Evolutionary conservation across 768 basidiomycete genomes (phyloP).

Genomic region (Termitomyces sp.): DNA sequence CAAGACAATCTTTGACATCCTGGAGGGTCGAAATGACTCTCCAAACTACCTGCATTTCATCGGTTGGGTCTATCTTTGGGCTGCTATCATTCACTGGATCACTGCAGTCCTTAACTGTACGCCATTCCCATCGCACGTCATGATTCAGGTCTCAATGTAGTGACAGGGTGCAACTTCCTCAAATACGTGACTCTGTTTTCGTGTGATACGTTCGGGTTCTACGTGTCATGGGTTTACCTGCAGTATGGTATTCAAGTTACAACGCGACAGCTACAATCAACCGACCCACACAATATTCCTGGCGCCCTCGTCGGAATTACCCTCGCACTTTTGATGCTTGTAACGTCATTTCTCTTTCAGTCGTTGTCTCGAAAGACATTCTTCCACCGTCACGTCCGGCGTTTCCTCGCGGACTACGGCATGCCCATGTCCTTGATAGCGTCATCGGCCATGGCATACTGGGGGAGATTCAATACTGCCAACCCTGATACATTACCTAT

Average conservation of each 20-base stretch:
- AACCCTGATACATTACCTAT: constrained; percentile 68
- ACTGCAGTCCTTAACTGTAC: constrained; percentile 76
- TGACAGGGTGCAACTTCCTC: constrained; percentile 74
- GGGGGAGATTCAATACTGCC: constrained; percentile 69
- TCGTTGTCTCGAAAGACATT: constrained; percentile 56
- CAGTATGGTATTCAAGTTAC: constrained; percentile 88
- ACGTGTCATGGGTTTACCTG: constrained; percentile 86
- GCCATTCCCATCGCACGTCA: neutral
- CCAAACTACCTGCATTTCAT: constrained; percentile 84
- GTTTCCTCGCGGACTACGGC: constrained; percentile 83
- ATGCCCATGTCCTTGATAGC: constrained; percentile 87
- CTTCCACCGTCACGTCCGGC: constrained; percentile 71
- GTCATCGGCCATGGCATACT: constrained; percentile 76
- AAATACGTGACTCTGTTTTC: constrained; percentile 87
- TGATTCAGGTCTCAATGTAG: neutral
- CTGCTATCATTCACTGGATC: constrained; percentile 80
- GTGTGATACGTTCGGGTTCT: constrained; percentile 92
- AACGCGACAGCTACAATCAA: constrained; percentile 60
- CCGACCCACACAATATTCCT: constrained; percentile 31
- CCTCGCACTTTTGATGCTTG: constrained; percentile 75
- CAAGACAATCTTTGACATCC: constrained; percentile 82
- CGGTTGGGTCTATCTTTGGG: constrained; percentile 93
- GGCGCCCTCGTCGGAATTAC: constrained; percentile 65
- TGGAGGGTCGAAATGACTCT: constrained; percentile 50
- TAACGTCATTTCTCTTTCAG: constrained; percentile 72